These are phyloP conservation scores for Trifolium dubium DNA, from an alignment of 306 rosid genomes.

Conservation along the genomic window DNA sequence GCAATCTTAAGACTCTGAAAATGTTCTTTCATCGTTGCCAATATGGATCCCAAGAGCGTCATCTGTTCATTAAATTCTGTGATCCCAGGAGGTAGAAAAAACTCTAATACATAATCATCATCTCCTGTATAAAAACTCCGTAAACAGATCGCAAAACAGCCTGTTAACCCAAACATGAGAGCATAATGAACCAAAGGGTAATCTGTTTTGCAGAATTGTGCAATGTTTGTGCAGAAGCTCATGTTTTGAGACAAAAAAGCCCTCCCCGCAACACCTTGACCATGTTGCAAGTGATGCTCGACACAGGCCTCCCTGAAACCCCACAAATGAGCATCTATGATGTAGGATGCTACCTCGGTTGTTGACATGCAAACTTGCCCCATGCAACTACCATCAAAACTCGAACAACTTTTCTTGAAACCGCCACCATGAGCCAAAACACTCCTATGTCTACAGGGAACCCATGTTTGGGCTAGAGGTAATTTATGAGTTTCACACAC, in stretches of 20 bases:
- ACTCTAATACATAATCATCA: slow-evolving; percentile 85
- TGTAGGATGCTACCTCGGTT: slow-evolving; percentile 79
- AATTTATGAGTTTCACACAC: slow-evolving; percentile 89
- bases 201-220: slow-evolving; percentile 81
- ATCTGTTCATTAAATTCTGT: slow-evolving; percentile 60
- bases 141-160: slow-evolving; percentile 84
- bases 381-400: slow-evolving; percentile 93
- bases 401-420: slow-evolving; percentile 79
- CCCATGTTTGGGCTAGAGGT: slow-evolving; percentile 98
- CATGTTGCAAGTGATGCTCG: slow-evolving; percentile 91
- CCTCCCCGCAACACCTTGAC: slow-evolving; percentile 94
- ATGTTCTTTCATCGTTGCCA: slow-evolving; percentile 78
- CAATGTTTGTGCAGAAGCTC: slow-evolving; percentile 75
- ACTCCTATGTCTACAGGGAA: slow-evolving; percentile 90
- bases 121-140: slow-evolving; percentile 73
- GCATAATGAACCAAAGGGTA: slow-evolving; percentile 95
- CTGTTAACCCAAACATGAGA: slow-evolving; percentile 79
- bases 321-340: slow-evolving; percentile 86
- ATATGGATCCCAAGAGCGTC: slow-evolving; percentile 67
- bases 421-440: slow-evolving; percentile 91
- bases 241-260: slow-evolving; percentile 71
- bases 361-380: slow-evolving; percentile 93
- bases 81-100: slow-evolving; percentile 77
- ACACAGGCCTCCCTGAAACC: slow-evolving; percentile 90
- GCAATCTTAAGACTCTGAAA: slow-evolving; percentile 86